Base-by-base conservation (phyloP, 2,329 filamentous ascomycete species). In the Aspergillus ochraceus region DNA sequence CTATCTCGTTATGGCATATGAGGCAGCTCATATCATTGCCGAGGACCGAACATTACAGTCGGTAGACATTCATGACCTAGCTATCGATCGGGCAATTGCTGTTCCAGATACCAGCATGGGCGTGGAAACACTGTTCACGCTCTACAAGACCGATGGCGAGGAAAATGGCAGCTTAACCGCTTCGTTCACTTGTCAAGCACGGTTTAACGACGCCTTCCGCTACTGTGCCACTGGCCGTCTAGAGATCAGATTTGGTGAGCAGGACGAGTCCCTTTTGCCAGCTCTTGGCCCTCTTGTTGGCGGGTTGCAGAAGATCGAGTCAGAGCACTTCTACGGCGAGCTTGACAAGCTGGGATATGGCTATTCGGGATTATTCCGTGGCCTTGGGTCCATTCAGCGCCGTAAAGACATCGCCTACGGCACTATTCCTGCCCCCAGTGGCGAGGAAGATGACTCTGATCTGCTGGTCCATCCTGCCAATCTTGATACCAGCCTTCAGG, bases 401-500 rank as follows among this genome's bases (percentile, higher is more conserved):
- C 54, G 46, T 0, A 24, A 36, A 3, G 58, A 57, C 12, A 10
- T 54, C 1, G 58, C 58, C 1, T 30, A 20, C 19, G 58, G 42
- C 12, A 51, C 19, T 4, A 17, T 60, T 6, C 17, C 46, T 6
- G n/a, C 20, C 2, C 32, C 46, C 4, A 17, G 30, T 22, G 4
- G 14, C 14, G 36, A 24, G 2, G 45, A 24, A 19, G 22, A 11
- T 10, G 49, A 39, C n/a, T 49, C 54, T 17, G n/a, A 10, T 17
- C 22, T 66, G 9, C 54, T 62, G 0, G 42, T 67, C 10, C 63
- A 70, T 55, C 65, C 60, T 19, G 55, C 42, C 29, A 67, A 36
- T 52, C 64, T 61, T 6, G 65, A 67, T 57, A 62, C 65, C 22
- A 66, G 70, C 50, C 53, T 74, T 8, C 66, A 71, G 39, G 64